A percentile compares a stretch with the other conserved stretches of the same genome.
phyloP scores from a whole-genome alignment of 2,329 filamentous ascomycete genomes.

The Aspergillus hortae region DNA sequence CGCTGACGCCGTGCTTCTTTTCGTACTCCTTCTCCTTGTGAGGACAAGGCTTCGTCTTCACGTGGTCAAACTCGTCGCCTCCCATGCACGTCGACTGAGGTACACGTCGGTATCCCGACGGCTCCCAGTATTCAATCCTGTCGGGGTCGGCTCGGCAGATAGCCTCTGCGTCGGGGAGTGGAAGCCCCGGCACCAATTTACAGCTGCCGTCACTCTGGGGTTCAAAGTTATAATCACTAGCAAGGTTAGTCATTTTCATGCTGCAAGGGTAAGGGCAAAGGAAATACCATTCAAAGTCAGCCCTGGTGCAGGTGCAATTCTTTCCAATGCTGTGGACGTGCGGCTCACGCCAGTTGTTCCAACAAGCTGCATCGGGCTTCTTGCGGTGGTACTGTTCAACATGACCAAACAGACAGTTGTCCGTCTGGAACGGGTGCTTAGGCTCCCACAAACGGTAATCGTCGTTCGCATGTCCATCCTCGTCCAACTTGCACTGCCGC shows the following conservation, averaged over 20 bases:
- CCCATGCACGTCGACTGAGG: conserved; percentile 82
- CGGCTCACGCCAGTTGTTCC: conserved; percentile 70
- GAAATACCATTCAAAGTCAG: conserved; percentile 84
- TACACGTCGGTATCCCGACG: conserved; percentile 84
- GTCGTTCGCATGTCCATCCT: conserved; percentile 55
- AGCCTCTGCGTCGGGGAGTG: conserved; percentile 58
- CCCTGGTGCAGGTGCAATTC: conserved; percentile 78
- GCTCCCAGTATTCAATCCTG: conserved; percentile 73
- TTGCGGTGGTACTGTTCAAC: conserved; percentile 87
- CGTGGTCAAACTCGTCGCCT: conserved; percentile 71
- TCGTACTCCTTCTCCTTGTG: conserved; percentile 80
- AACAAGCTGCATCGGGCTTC: conserved; percentile 73
- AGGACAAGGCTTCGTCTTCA: conserved; percentile 62
- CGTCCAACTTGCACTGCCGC: conserved; percentile 64
- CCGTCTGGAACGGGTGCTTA: conserved; percentile 70
- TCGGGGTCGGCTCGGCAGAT: conserved; percentile 63
- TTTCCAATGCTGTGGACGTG: conserved; percentile 65
- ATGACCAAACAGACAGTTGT: conserved; percentile 91
- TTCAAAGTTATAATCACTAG: conserved; percentile 90
- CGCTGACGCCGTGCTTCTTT: conserved; percentile 67
- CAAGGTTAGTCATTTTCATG: conserved; percentile 9
- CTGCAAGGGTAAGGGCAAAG: not conserved
- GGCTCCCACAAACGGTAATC: conserved; percentile 88
- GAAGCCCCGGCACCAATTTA: conserved; percentile 68
- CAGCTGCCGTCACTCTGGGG: conserved; percentile 74